A percentile compares a stretch with the other conserved stretches of the same genome.
phyloP scores from a whole-genome alignment of 108 stramenopile genomes.

The Skeletonema tropicum region DNA sequence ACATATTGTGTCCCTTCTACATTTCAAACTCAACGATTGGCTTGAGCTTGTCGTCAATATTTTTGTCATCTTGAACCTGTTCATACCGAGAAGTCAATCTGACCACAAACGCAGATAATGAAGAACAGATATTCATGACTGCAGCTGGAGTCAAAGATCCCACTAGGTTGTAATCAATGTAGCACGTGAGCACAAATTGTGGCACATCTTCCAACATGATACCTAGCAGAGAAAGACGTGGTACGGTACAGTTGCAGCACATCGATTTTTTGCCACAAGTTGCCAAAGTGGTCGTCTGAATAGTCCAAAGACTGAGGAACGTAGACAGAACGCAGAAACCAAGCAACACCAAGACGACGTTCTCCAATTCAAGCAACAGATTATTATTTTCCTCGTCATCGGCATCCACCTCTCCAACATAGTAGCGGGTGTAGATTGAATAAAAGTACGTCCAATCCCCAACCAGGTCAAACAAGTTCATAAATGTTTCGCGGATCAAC shows the following conservation, averaged over 20 bases:
- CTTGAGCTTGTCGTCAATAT: not conserved
- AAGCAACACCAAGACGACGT: constrained; percentile 15
- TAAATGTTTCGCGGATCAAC: constrained; percentile 17
- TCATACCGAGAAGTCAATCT: constrained; percentile 25
- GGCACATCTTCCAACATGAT: constrained; percentile 36
- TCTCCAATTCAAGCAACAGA: not conserved
- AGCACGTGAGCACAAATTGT: constrained; percentile 25
- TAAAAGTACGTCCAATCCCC: constrained; percentile 28
- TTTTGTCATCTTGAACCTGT: constrained; percentile 21
- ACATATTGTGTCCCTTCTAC: not conserved
- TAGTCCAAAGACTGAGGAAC: constrained; percentile 21
- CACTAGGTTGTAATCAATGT: constrained; percentile 19
- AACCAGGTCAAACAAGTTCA: constrained; percentile 18
- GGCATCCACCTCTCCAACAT: constrained; percentile 10
- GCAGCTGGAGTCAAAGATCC: constrained; percentile 24
- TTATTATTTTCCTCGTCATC: not conserved
- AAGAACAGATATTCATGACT: constrained; percentile 40
- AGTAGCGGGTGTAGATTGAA: constrained; percentile 5
- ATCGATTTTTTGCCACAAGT: constrained; percentile 12
- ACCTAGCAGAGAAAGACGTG: constrained; percentile 18
- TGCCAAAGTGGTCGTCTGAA: constrained; percentile 14
- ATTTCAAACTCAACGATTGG: constrained; percentile 3
- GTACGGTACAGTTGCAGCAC: constrained; percentile 41
- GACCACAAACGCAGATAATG: constrained; percentile 31
- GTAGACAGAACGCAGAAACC: constrained; percentile 24